Evolutionary conservation across 352 stramenopile genomes (phyloP), one percentile per base, ranked within the genome.

Genomic region (Poterioochromonas sp.): DNA sequence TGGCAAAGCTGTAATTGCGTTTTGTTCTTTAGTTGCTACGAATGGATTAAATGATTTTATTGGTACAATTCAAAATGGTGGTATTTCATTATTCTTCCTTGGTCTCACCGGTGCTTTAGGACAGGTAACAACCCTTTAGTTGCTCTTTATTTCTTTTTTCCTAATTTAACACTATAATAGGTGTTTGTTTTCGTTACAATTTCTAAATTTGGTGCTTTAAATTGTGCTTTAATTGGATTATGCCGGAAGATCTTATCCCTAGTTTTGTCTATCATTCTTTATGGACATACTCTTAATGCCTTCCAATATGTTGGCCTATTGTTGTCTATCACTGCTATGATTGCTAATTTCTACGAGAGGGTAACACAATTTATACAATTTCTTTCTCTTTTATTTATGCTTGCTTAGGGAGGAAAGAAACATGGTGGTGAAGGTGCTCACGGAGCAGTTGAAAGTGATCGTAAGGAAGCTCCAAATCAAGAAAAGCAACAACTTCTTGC

Each of bases 271-370:
- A 92, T 94, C 68, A 87, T 92, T 77, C 88, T 94, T 80, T 94
- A 93, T 83, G 86, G 86, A n/a, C 73, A 79, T 43, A 47, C 29
- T n/a, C 20, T 79, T 11, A 91, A 90, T 84, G 83, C 82, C 49
- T 70, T 88, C 8, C 89, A 94, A 84, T 79, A 79, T 2, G 79
- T 81, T 32, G 89, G 88, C 62, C 82, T 94, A n/a, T 60, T 83
- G 39, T 79, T 94, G 77, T 83, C 82, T 78, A 82, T 93, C 20
- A 80, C 80, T n/a, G 83, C 88, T 15, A 94, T 94, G 89, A 84
- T 92, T 3, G 85, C 90, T 76, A 91, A 94, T 79, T 94, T 94
- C 80, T 85, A 86, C 80, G 88, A 90, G 34, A 93, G 92, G 83
- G 88, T 86, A 69, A 80, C 12, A 58, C 26, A 26, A 26, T 26